A percentile compares a stretch with the other conserved stretches of the same genome.
Evolutionary conservation across 2,329 filamentous ascomycete genomes (phyloP).

Genomic region (Pseudogymnoascus sp.): DNA sequence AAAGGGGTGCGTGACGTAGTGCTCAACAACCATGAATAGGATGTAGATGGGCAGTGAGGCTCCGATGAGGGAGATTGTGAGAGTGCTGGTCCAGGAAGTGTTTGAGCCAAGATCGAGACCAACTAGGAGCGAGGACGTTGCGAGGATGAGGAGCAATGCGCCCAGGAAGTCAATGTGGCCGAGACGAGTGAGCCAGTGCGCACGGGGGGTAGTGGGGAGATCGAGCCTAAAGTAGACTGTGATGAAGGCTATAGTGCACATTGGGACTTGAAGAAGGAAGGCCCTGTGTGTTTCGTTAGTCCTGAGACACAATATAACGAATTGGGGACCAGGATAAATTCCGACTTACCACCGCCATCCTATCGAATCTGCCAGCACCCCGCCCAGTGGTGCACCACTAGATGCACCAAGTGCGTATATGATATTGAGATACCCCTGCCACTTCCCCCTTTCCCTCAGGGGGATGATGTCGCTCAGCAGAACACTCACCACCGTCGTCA

Average conservation of each 20-base stretch:
- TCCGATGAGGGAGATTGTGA: slow-evolving; percentile 50
- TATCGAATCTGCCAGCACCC: slow-evolving; percentile 62
- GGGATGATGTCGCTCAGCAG: slow-evolving; percentile 64
- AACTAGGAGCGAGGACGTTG: slow-evolving; percentile 57
- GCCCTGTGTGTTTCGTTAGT: slow-evolving; percentile 39
- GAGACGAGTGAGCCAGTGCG: slow-evolving; percentile 59
- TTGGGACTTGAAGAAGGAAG: slow-evolving; percentile 62
- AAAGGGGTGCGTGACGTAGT: slow-evolving; percentile 62
- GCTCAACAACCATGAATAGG: slow-evolving; percentile 63
- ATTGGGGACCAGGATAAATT: slow-evolving; percentile 9
- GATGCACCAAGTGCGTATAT: slow-evolving; percentile 62
- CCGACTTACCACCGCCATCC: slow-evolving; percentile 62
- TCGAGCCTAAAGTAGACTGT: slow-evolving; percentile 56
- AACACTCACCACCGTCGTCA: slow-evolving; percentile 62
- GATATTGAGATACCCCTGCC: slow-evolving; percentile 67
- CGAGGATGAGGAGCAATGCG: slow-evolving; percentile 55
- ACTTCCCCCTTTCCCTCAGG: slow-evolving; percentile 60
- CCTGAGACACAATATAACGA: background rate
- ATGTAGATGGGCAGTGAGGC: slow-evolving; percentile 51
- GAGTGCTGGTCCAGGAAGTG: slow-evolving; percentile 52
- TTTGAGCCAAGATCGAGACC: slow-evolving; percentile 69
- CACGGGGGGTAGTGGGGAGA: slow-evolving; percentile 48
- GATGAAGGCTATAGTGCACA: slow-evolving; percentile 57
- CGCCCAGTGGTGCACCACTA: slow-evolving; percentile 61
- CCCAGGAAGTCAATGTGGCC: slow-evolving; percentile 66